Evolutionary conservation across 2,329 filamentous ascomycete genomes (phyloP), one percentile per base, ranked within the genome.

Genomic region (Hymenoscyphus fraxineus): DNA sequence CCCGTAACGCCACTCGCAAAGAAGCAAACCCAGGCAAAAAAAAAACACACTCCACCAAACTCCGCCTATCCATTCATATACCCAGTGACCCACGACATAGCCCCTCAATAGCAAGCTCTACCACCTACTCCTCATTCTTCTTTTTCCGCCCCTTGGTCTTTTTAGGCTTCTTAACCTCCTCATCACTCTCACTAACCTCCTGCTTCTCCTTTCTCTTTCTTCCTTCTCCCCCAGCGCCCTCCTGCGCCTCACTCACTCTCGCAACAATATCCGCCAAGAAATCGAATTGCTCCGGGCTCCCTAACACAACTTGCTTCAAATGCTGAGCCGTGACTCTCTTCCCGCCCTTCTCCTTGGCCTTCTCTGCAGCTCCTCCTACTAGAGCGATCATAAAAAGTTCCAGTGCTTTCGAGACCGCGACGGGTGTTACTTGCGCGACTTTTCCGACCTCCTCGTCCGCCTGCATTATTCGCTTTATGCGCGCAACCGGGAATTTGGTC

Each of bases 401-500:
- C 6, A 99, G 83, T 16, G 95, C 95, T 81, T 97, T 97, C 70
- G 92, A 87, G 56, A 98, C 94, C 32, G 94, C 95, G 64, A 97
- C 96, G 16, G 94, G 94, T 0, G 95, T 97, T 67, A 98, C 95
- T 78, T 99, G 95, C 3, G 95, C 93, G 10, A 99, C 95, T 79
- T 99, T 99, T 67, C 95, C 95, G 0, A 99, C 93, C 76, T 99
- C 95, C 75, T 99, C 95, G 74, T 99, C 95, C 12, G 94, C 94
- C 79, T 99, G 95, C 95, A 99, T 98, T 73, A 99, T 98, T 60
- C 95, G 88, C 83, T 99, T 99, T 81, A 99, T 99, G 67, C 95
- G 86, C 15, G 95, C 95, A 39, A 96, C 96, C 1, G 95, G 95
- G 74, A 99, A 99, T 74, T 97, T 97, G 40, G 94, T 98, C 78